phyloP scores from a whole-genome alignment of 2,329 filamentous ascomycete species.

The Colletotrichum sp. region DNA sequence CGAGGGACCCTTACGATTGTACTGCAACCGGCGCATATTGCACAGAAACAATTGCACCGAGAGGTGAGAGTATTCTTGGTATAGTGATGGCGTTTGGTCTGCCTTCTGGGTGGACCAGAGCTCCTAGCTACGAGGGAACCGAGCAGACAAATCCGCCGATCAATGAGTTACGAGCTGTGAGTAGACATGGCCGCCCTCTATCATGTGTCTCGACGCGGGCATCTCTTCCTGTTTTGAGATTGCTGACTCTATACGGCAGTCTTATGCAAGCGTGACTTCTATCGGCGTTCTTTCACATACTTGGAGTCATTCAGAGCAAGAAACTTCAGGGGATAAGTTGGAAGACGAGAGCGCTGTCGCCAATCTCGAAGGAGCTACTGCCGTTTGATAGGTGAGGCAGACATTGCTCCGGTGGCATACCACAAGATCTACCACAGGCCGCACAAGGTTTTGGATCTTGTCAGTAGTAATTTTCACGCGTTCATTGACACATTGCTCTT shows the following conservation, averaged over 20 bases:
- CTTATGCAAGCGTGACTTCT: not conserved
- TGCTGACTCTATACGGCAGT: not conserved
- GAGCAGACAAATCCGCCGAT: not conserved
- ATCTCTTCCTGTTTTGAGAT: not conserved
- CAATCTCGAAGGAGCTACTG: not conserved
- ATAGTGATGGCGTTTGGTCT: not conserved
- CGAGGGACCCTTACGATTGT: not conserved
- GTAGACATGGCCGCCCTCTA: not conserved
- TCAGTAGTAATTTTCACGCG: not conserved
- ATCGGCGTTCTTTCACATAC: not conserved
- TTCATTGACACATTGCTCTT: not conserved
- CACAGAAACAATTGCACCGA: not conserved
- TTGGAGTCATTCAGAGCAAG: not conserved
- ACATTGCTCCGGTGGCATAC: not conserved
- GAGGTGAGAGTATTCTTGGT: not conserved
- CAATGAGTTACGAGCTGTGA: not conserved
- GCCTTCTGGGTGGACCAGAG: not conserved
- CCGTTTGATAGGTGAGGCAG: not conserved
- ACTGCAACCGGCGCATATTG: not conserved
- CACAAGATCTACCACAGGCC: not conserved
- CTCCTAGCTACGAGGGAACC: not conserved
- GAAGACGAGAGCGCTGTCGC: not conserved
- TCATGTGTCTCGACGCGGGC: not conserved
- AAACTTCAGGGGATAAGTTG: not conserved
- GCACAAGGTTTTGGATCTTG: not conserved